Evolutionary conservation across 345 rosid species (phyloP).

Genomic region (Psidium guajava): DNA sequence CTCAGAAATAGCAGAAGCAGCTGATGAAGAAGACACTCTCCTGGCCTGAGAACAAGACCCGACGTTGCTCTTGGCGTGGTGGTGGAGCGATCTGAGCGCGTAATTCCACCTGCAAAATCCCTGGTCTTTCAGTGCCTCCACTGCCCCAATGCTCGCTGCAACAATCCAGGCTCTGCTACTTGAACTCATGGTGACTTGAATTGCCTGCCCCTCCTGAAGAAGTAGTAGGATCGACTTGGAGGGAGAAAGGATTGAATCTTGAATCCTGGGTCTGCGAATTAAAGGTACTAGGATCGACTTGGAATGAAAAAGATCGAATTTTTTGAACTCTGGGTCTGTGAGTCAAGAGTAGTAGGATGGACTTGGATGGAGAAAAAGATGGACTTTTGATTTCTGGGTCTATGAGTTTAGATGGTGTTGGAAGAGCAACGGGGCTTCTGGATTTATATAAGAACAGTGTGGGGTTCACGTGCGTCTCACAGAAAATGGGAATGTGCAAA

Average conservation of each 20-base stretch:
- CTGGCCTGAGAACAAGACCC: constrained; percentile 32
- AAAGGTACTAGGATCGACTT: background rate
- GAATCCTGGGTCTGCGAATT: background rate
- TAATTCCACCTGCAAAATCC: constrained; percentile 20
- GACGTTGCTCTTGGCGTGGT: constrained; percentile 7
- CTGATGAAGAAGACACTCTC: constrained; percentile 5
- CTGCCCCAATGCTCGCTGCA: constrained; percentile 12
- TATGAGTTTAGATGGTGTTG: background rate
- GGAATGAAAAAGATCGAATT: background rate
- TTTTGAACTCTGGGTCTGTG: background rate
- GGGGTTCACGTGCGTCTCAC: background rate
- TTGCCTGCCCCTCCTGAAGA: background rate
- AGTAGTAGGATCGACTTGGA: background rate
- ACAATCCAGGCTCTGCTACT: background rate
- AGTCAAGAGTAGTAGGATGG: background rate
- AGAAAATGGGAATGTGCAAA: background rate
- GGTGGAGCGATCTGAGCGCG: constrained; percentile 4
- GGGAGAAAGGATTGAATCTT: background rate
- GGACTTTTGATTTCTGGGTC: background rate
- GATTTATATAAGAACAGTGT: background rate
- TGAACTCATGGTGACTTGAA: background rate
- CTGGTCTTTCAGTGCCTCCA: constrained; percentile 16
- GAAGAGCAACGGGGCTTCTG: background rate
- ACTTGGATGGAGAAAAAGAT: background rate
- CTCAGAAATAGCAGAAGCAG: constrained; percentile 19